phyloP scores from a whole-genome alignment of 331 rosid species.

The Malus hybrid region DNA sequence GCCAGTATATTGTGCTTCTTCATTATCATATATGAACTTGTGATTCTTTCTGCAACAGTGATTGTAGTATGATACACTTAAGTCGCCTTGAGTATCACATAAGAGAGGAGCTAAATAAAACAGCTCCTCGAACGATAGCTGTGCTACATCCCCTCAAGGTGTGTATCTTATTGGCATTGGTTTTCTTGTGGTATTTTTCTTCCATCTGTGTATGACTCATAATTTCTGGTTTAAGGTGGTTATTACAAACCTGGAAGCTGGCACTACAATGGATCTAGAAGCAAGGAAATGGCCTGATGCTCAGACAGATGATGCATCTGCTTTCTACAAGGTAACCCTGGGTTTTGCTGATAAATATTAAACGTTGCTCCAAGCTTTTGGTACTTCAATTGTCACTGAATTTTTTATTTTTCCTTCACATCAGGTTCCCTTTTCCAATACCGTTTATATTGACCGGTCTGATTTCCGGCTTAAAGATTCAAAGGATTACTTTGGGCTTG shows the following conservation, averaged over 20 bases:
- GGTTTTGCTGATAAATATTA: neutral
- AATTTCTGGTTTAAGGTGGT: slow-evolving; percentile 49
- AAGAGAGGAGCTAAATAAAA: slow-evolving; percentile 85
- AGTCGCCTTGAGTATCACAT: slow-evolving; percentile 87
- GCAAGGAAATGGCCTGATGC: slow-evolving; percentile 92
- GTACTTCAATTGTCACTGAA: slow-evolving; percentile 2
- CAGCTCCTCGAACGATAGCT: slow-evolving; percentile 75
- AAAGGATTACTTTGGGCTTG: slow-evolving; percentile 92
- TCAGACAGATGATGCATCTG: slow-evolving; percentile 58
- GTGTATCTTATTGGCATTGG: slow-evolving; percentile 9
- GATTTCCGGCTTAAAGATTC: slow-evolving; percentile 93
- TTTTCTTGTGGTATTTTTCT: slow-evolving; percentile 2
- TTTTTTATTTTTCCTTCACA: slow-evolving; percentile 4
- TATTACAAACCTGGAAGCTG: slow-evolving; percentile 76
- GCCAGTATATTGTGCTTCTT: neutral
- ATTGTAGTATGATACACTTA: slow-evolving; percentile 76
- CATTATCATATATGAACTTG: neutral
- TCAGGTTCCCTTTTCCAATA: slow-evolving; percentile 79
- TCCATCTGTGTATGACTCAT: slow-evolving; percentile 1
- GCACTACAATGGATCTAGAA: slow-evolving; percentile 56
- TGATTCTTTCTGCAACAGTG: slow-evolving; percentile 43
- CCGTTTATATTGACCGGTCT: slow-evolving; percentile 70
- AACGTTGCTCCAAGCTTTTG: neutral
- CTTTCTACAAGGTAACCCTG: slow-evolving; percentile 64
- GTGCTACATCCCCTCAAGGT: slow-evolving; percentile 92